These are phyloP conservation scores for Martiniozyma abietophila DNA, from an alignment of 805 yeast genomes.

Conservation along the genomic window DNA sequence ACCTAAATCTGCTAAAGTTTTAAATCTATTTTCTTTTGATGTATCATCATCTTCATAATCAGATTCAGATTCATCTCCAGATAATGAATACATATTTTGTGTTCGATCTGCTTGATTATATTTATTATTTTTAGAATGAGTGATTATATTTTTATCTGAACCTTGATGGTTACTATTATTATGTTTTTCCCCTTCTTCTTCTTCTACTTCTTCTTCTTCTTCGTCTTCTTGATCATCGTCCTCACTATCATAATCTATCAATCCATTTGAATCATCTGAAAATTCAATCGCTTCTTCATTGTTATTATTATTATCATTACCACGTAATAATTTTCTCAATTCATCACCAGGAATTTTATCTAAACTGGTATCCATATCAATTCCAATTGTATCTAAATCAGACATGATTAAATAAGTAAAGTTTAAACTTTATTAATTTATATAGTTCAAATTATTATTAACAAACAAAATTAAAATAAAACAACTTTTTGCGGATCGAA, in stretches of 20 bases:
- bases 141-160: too few relatives aligned
- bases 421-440: too few relatives aligned
- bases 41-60: conserved; percentile 16
- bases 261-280: conserved; percentile 19
- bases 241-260: conserved; percentile 13
- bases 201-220: conserved; percentile 11
- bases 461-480: too few relatives aligned
- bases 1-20: conserved; percentile 20
- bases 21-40: conserved; percentile 13
- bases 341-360: conserved; percentile 19
- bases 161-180: conserved; percentile 3
- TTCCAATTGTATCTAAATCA: too few relatives aligned
- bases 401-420: too few relatives aligned
- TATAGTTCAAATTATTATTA: too few relatives aligned
- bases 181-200: conserved; percentile 13
- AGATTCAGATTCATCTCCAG: conserved; percentile 7
- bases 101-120: conserved; percentile 10
- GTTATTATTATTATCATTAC: conserved; percentile 18
- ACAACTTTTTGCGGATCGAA: too few relatives aligned
- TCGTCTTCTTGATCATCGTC: conserved; percentile 15
- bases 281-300: conserved; percentile 29
- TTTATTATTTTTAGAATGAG: too few relatives aligned
- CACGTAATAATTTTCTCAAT: conserved; percentile 21
- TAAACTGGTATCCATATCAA: too few relatives aligned
- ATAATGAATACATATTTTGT: neutral